Evolutionary conservation across 306 rosid genomes (phyloP), one percentile per base, ranked within the genome.

Genomic region (Trichosanthes cucumerina): DNA sequence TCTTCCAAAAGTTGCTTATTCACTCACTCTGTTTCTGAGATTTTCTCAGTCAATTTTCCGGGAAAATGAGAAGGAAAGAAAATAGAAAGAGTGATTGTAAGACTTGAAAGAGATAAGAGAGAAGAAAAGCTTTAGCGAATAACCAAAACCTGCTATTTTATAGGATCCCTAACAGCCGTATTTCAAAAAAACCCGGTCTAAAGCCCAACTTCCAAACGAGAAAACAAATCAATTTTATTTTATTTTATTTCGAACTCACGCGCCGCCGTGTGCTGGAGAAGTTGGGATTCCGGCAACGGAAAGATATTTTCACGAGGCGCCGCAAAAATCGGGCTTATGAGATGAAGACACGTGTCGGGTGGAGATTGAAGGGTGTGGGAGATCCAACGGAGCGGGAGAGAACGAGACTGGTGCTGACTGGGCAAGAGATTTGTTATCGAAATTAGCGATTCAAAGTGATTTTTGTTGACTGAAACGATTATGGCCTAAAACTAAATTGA

Each of bases 391-490:
- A 78, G 78, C 13, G 71, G 86, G 84, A 74, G 33, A 41, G 80
- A 11, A 71, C 53, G 39, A 77, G 86, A 41, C n/a, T 18, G 24
- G 31, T 23, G 87, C 63, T 78, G 86, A 83, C 33, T 79, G 78
- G 65, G 88, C 86, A 56, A 47, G 63, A 64, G 76, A 65, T 71
- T 83, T 59, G 54, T 56, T 73, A 78, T 83, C 13, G 82, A 75
- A 79, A 70, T 77, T 34, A 34, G 87, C 60, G 83, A 81, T 84
- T 83, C 76, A 24, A 68, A 78, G 87, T 81, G 86, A 81, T 81
- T 39, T 79, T 62, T 84, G 90, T 91, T 91, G 95, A 93, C 98
- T 70, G 83, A 58, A 75, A 49, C 36, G 34, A 65, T 44, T 62
- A 23, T 23, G 80, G n/a, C 86, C 83, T 34, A 34, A 16, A 2